Base-by-base conservation (phyloP, 345 rosid genomes). In the Trapa bicornis region DNA sequence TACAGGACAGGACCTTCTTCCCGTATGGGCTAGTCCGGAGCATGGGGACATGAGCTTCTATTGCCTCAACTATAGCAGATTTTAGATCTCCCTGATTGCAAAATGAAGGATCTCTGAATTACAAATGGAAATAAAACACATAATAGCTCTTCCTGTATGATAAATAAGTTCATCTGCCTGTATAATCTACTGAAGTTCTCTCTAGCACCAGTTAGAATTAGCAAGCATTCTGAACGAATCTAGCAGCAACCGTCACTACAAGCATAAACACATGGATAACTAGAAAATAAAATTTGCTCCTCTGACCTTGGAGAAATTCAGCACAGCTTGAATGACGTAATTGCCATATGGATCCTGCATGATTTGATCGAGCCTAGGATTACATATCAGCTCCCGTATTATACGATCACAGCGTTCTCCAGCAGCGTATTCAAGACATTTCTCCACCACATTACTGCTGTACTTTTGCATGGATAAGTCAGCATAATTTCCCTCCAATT, bases 301-400 rank as follows among this genome's bases (percentile, higher is more conserved):
- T 41, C 74, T 52, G 62, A 87, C 96, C 88, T 83, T 86, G 42
- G 86, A 80, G 60, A 71, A 83, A 22, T 75, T 78, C 68, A 91
- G 72, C 68, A 95, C 96, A 75, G 97, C 90, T 73, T 91, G 97
- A 60, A 87, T 75, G 52, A 91, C 96, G 61, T 83, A 91, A 68
- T 91, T 91, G 42, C 96, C 97, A 47, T 82, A 91, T 41, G 92
- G 92, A 74, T 91, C 91, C 73, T 86, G 84, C 95, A 91, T 88
- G 70, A 91, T 78, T 69, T 85, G 89, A 72, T 84, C 87, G 54
- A 91, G 63, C 74, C 79, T 80, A 65, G 82, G 74, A 75, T 74
- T 76, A 68, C 47, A 79, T 58, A 91, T 76, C 68, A 91, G 86
- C 75, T 88, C 96, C 70, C 58, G 66, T 15, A 87, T 77, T 67